Base-by-base conservation (phyloP, 139 green algal genomes). In the Coelastrella sp. region DNA sequence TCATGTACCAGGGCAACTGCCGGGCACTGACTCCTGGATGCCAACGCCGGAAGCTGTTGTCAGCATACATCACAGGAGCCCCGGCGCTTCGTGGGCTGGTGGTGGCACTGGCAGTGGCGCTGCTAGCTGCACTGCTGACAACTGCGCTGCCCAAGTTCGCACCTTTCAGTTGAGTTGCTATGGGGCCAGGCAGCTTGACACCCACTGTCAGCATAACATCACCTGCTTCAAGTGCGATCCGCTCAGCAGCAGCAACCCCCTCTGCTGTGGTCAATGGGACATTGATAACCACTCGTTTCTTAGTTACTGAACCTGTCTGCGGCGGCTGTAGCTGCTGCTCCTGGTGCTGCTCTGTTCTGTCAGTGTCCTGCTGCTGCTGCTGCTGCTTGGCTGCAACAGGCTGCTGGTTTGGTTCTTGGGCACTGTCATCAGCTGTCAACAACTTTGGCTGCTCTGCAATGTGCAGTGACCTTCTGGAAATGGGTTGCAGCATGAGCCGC, bases 1-100 rank as follows among this genome's bases (percentile, higher is more conserved):
- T 49, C 75, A 82, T 82, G 75, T 82, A 82, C 75, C 75, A 82
- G 8, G 75, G 75, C 75, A 60, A 25, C 25, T 63, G 25, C 75
- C 8, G 17, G 27, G 49, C 0, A n/a, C 49, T 20, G 49, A 19
- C 75, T 60, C 25, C 75, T 61, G 11, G 27, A 11, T 10, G 49
- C 27, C 27, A 60, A 17, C 24, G 9, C 7, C 6, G 0, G 24
- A 7, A 22, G 10, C 75, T 82, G 75, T 25, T 61, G 49, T 59
- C 7, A 17, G 8, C 15, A 6, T 56, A 49, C 10, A 82, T 4
- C 56, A 35, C 56, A 66, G 78, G 27, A 20, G 15, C 49, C 14
- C 35, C 57, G 9, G 49, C 59, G 20, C 56, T 49, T 49, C 56
- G 74, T 17, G 78, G 19, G 24, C 20, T 60, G 20, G 14, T 60